These are phyloP conservation scores for Suhomyces bribrorum DNA, from an alignment of 1,139 yeast genomes.

Conservation along the genomic window DNA sequence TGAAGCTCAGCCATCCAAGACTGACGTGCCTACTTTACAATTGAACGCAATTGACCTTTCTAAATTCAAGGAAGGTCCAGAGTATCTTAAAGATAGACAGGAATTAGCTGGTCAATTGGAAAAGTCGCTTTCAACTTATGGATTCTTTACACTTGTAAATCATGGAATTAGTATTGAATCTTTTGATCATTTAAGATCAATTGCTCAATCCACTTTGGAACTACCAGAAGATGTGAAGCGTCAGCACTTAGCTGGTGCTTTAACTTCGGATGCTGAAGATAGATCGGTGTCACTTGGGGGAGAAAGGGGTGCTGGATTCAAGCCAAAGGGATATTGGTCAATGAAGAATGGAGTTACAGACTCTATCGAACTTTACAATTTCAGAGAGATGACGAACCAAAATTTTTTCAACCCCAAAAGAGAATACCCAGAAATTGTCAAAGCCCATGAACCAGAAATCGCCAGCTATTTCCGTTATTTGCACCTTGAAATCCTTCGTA, in stretches of 20 bases:
- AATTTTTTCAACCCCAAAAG: slow-evolving; percentile 21
- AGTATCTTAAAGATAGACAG: slow-evolving; percentile 25
- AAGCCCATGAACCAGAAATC: slow-evolving; percentile 28
- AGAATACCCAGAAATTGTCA: slow-evolving; percentile 30
- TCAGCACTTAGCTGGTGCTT: slow-evolving; percentile 42
- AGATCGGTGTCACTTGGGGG: slow-evolving; percentile 39
- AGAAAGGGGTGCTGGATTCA: slow-evolving; percentile 48
- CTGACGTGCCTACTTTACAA: slow-evolving; percentile 23
- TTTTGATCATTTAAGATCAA: slow-evolving; percentile 33
- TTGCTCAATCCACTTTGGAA: slow-evolving; percentile 40
- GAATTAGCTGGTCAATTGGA: slow-evolving; percentile 35
- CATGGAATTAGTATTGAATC: slow-evolving; percentile 35
- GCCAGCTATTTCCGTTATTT: slow-evolving; percentile 29
- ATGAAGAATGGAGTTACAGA: slow-evolving; percentile 45
- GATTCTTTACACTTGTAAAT: slow-evolving; percentile 45
- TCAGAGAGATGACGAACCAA: slow-evolving; percentile 36
- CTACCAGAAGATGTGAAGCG: slow-evolving; percentile 44
- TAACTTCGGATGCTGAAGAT: slow-evolving; percentile 33
- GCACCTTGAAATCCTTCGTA: slow-evolving; percentile 26
- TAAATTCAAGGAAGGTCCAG: slow-evolving; percentile 36
- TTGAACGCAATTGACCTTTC: slow-evolving; percentile 41
- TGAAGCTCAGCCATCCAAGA: slow-evolving; percentile 29
- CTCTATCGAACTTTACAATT: slow-evolving; percentile 43
- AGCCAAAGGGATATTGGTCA: slow-evolving; percentile 49
- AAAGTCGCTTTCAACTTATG: slow-evolving; percentile 42